Evolutionary conservation across 208 protist species (phyloP).

Genomic region (Kentomonas sorsogonicus): DNA sequence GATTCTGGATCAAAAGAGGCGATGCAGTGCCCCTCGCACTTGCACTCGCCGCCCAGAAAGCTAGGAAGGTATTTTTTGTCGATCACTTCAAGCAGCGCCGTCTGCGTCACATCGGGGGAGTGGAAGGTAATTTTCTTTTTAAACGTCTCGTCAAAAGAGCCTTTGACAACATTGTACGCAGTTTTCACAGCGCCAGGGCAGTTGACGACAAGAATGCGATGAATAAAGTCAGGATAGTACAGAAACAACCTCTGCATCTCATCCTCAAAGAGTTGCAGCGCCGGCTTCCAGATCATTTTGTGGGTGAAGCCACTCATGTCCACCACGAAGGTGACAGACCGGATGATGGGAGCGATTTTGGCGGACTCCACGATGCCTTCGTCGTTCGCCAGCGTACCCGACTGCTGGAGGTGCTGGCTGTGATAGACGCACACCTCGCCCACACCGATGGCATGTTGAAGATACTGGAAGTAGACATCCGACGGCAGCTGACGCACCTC

Average conservation of each 20-base stretch:
- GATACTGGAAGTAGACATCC: constrained; percentile 27
- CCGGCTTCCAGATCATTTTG: constrained; percentile 31
- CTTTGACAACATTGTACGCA: constrained; percentile 39
- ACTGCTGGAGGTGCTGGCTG: too few relatives aligned
- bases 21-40: constrained; percentile 32
- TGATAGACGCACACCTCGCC: too few relatives aligned
- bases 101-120: constrained; percentile 15
- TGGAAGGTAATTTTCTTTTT: constrained; percentile 43
- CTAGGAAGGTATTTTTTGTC: constrained; percentile 32
- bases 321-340: constrained; percentile 24
- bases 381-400: constrained; percentile 10
- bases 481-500: constrained; percentile 24
- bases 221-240: constrained; percentile 49
- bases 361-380: too few relatives aligned
- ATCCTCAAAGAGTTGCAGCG: constrained; percentile 22
- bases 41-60: constrained; percentile 31
- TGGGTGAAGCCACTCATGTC: constrained; percentile 31
- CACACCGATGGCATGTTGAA: constrained; percentile 12
- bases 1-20: constrained; percentile 16
- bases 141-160: constrained; percentile 25
- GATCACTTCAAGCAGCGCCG: constrained; percentile 27
- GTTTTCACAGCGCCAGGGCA: constrained; percentile 28
- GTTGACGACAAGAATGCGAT: constrained; percentile 53
- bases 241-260: constrained; percentile 22
- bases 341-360: too few relatives aligned